phyloP scores from a whole-genome alignment of 1,284 basidiomycete species.

The Ustilago esculenta region DNA sequence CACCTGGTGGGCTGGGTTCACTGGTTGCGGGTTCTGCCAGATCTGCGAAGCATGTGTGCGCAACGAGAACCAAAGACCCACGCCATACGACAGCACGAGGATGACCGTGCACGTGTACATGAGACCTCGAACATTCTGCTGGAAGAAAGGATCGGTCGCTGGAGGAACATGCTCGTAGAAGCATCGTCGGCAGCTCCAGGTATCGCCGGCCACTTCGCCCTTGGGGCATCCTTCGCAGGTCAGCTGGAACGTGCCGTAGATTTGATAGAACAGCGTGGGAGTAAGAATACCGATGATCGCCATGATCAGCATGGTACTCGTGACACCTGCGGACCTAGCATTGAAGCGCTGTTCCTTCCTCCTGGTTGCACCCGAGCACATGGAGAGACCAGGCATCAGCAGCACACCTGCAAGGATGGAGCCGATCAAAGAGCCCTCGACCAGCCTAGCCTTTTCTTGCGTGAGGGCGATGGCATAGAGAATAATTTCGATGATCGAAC shows the following conservation, averaged over 20 bases:
- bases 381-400: conserved; percentile 95
- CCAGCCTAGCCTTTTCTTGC: conserved; percentile 88
- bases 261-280: conserved; percentile 97
- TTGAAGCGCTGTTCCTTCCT: conserved; percentile 98
- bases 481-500: conserved; percentile 96
- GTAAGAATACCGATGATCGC: conserved; percentile 96
- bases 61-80: conserved; percentile 98
- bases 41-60: conserved; percentile 98
- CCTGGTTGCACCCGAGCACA: conserved; percentile 91
- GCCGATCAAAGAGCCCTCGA: conserved; percentile 96
- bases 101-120: conserved; percentile 94
- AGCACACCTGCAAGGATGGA: conserved; percentile 92
- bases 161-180: conserved; percentile 96
- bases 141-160: conserved; percentile 92
- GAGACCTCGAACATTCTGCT: conserved; percentile 87
- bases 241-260: conserved; percentile 96
- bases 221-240: conserved; percentile 88
- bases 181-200: conserved; percentile 88
- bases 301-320: conserved; percentile 99
- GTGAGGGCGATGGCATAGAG: conserved; percentile 89
- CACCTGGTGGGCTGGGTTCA: conserved; percentile 46
- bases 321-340: conserved; percentile 96
- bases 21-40: conserved; percentile 83
- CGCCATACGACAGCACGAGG: conserved; percentile 90
- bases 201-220: conserved; percentile 39